These are phyloP conservation scores for Trichoderma polysporum DNA, from an alignment of 2,329 filamentous ascomycete genomes.

Conservation along the genomic window DNA sequence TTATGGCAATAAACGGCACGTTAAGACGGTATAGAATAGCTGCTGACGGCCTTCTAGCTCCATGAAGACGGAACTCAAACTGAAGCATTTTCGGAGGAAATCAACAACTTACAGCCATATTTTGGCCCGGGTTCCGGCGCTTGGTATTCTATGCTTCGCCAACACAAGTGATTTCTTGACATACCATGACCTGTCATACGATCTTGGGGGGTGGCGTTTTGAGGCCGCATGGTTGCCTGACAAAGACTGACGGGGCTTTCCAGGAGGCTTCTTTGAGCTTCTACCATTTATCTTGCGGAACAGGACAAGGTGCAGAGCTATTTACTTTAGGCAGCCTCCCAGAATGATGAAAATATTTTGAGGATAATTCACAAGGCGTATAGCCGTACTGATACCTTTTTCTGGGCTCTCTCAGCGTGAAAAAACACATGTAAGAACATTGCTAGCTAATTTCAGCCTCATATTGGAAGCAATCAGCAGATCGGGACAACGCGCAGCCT, in stretches of 20 bases:
- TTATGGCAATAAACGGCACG: fast-evolving
- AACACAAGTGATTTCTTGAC: background rate
- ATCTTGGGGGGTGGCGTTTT: no score
- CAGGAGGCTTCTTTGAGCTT: background rate
- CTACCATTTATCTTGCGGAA: background rate
- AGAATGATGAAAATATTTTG: no score
- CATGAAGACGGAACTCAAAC: slow-evolving; percentile 24
- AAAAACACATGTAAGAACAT: no score
- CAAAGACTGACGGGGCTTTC: background rate
- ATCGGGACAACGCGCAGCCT: background rate
- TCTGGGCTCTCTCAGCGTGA: no score
- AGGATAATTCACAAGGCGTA: no score
- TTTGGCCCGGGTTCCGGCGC: slow-evolving; percentile 24
- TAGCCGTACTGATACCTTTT: no score
- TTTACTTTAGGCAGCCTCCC: no score
- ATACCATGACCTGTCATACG: background rate
- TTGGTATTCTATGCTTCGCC: slow-evolving; percentile 25
- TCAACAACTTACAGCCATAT: slow-evolving; percentile 22
- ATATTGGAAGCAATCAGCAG: no score
- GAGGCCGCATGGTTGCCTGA: background rate
- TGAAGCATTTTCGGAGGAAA: slow-evolving; percentile 23
- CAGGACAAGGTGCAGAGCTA: background rate
- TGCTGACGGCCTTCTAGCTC: slow-evolving; percentile 15
- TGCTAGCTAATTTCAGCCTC: background rate
- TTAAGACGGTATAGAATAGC: background rate